Evolutionary conservation across 257 asterid genomes (phyloP).

Genomic region (Nicotiana otophora): DNA sequence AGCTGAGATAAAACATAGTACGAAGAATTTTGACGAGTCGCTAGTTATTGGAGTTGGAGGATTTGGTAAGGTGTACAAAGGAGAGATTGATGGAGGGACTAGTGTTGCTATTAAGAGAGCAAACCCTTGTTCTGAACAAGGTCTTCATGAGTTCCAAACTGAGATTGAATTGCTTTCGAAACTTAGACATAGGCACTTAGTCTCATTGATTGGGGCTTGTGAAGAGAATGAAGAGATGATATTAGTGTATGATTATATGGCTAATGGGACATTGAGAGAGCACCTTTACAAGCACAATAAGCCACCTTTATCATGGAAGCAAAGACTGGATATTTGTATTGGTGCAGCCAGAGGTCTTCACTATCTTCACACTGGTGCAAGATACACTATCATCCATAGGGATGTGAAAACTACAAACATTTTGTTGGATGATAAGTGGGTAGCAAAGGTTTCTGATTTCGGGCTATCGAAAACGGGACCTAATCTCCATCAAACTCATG

Average conservation of each 20-base stretch:
- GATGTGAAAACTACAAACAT: conserved; percentile 80
- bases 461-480: conserved; percentile 70
- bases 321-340: conserved; percentile 60
- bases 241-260: conserved; percentile 79
- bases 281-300: conserved; percentile 40
- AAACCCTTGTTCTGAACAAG: conserved; percentile 63
- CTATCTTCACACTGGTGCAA: conserved; percentile 85
- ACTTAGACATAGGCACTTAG: conserved; percentile 71
- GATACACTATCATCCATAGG: conserved; percentile 63
- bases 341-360: conserved; percentile 78
- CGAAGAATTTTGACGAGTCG: conserved; percentile 50
- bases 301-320: conserved; percentile 45
- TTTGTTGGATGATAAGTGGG: conserved; percentile 56
- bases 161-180: conserved; percentile 74
- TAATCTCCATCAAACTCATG: conserved; percentile 41
- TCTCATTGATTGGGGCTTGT: conserved; percentile 73
- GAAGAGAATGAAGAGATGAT: conserved; percentile 74
- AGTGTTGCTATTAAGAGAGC: conserved; percentile 64
- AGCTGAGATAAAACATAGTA: conserved; percentile 48
- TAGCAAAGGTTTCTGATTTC: conserved; percentile 76
- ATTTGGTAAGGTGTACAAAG: conserved; percentile 73
- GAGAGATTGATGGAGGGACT: conserved; percentile 41
- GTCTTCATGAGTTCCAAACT: conserved; percentile 58
- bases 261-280: conserved; percentile 69
- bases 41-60: conserved; percentile 77